A percentile compares a stretch with the other conserved stretches of the same genome.
Conservation (phyloP, 1,139 yeast species). For the Trichomonascaceae sp. region DNA sequence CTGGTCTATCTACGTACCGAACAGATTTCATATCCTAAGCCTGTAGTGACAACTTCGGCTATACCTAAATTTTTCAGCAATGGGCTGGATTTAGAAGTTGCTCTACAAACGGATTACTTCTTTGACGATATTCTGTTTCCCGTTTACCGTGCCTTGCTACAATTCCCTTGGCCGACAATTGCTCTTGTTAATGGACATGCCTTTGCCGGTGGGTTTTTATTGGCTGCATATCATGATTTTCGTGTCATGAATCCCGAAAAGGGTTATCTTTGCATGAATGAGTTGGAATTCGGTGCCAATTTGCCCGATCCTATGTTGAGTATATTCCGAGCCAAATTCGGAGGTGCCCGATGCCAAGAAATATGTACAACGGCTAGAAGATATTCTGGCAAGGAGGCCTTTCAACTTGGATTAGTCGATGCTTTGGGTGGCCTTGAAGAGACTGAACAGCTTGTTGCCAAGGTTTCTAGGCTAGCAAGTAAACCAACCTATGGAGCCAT, state of each 20-base stretch:
- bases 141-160: conserved; percentile 29
- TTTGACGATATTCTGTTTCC: conserved; percentile 30
- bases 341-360: conserved; percentile 26
- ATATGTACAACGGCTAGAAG: conserved; percentile 32
- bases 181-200: conserved; percentile 37
- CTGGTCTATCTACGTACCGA: conserved; percentile 26
- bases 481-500: conserved; percentile 30
- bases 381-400: conserved; percentile 31
- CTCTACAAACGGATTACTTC: conserved; percentile 30
- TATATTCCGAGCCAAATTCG: conserved; percentile 30
- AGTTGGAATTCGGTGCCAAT: conserved; percentile 35
- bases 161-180: conserved; percentile 37
- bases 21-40: conserved; percentile 23
- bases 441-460: conserved; percentile 26
- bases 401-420: conserved; percentile 28
- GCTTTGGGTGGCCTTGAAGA: conserved; percentile 30
- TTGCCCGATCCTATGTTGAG: conserved; percentile 32
- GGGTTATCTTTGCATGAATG: conserved; percentile 37
- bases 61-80: conserved; percentile 35
- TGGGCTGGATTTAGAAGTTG: conserved; percentile 36
- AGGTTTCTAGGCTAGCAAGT: conserved; percentile 20
- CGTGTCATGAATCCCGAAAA: conserved; percentile 34
- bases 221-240: conserved; percentile 36
- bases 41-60: conserved; percentile 34
- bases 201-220: conserved; percentile 38